Evolutionary conservation across 2,329 filamentous ascomycete species (phyloP), one percentile per base, ranked within the genome.

Genomic region (Fusarium penzigii): DNA sequence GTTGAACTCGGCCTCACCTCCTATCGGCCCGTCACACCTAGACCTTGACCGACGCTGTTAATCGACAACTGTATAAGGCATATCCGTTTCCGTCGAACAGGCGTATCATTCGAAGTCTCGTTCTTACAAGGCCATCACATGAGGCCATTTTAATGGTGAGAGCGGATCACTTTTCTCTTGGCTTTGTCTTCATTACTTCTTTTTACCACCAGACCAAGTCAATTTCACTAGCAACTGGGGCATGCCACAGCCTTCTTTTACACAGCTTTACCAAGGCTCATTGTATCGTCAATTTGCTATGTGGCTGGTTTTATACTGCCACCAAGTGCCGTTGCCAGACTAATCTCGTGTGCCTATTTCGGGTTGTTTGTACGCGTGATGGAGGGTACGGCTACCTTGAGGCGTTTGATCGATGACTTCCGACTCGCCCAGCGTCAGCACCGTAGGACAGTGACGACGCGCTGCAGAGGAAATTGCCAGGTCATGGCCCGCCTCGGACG

Each of bases 21-120:
- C 50, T 54, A 48, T 42, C 52, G 44, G 48, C 39, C 48, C 44
- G 64, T 66, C 56, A 61, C 55, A 66, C 64, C 60, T 53, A 40
- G 47, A 47, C 48, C 47, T 56, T 52, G 56, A 61, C 51, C 60
- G 51, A 46, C 51, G 49, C 51, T 46, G 47, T 59, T 52, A 53
- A 46, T 56, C 50, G 47, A 55, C 46, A 48, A 55, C 40, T 45
- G 51, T 46, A 58, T 46, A 55, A 53, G 38, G 55, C 34, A 58
- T 13, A 29, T 42, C 38, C 45, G 34, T 39, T 41, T 48, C 42
- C 53, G 40, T 48, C 43, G 42, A 57, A 50, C 29, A 52, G 10
- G 48, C 44, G 49, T 53, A 53, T 39, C 52, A 42, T 34, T 42
- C 51, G 29, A 48, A 47, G 44, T 39, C 42, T n/a, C 20, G 17